A percentile compares a stretch with the other conserved stretches of the same genome.
Conservation (phyloP, 2,329 filamentous ascomycete genomes). For the Colletotrichum caudatum region DNA sequence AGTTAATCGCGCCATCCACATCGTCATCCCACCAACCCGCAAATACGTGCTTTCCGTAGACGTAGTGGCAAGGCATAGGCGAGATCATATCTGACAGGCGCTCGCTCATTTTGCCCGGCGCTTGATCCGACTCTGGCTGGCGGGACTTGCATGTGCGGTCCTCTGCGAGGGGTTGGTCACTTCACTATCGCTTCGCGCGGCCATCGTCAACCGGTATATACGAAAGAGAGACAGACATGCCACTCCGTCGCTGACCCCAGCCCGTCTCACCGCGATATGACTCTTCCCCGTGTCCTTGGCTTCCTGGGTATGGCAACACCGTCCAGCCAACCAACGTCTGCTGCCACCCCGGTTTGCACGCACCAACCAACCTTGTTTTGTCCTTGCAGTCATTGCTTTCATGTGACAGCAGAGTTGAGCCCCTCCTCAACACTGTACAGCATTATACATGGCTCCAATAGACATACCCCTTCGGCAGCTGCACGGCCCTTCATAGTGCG, state of each 20-base stretch:
- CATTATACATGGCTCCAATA: background rate
- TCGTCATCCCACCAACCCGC: background rate
- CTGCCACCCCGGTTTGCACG: constrained; percentile 14
- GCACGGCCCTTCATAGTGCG: background rate
- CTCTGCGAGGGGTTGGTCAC: background rate
- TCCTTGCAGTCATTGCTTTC: background rate
- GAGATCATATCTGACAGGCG: constrained; percentile 5
- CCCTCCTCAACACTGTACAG: background rate
- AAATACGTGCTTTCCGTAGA: background rate
- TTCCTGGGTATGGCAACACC: background rate
- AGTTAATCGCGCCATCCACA: background rate
- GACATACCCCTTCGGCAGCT: background rate
- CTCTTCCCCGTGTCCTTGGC: background rate
- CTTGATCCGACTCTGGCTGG: background rate
- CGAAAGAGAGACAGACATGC: background rate
- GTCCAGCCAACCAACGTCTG: background rate
- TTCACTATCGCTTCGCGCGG: background rate
- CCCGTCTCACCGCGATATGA: background rate
- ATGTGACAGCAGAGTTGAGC: background rate
- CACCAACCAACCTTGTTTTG: background rate
- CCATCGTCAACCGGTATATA: background rate
- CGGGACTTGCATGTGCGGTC: background rate
- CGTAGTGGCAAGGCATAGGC: constrained; percentile 25
- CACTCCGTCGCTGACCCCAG: background rate
- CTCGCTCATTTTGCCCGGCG: background rate